Evolutionary conservation across 2,329 filamentous ascomycete species (phyloP), one percentile per base, ranked within the genome.

Genomic region (Colletotrichum siamense): DNA sequence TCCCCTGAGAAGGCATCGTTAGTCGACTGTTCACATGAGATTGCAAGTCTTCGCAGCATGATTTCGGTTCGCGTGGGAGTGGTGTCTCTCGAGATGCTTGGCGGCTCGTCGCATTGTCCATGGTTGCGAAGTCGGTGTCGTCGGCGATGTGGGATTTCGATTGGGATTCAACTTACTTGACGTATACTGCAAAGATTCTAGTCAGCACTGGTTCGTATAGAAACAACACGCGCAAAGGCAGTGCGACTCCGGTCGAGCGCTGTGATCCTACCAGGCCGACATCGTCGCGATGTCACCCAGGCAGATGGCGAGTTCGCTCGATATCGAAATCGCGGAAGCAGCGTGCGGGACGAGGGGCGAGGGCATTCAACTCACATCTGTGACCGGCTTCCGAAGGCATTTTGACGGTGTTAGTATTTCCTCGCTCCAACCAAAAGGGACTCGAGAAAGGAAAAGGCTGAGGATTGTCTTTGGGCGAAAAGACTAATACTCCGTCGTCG

Each of bases 331-430:
- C 26, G 67, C 67, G 49, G 63, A 64, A 73, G 15, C 30, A 16
- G n/a, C 22, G 26, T 68, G 32, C 16, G 32, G 24, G 22, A 57
- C 13, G 39, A 22, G 34, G 63, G 59, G 69, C 68, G 68, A 69
- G 30, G 65, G 73, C 61, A 78, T 79, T 77, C 79, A 81, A 95
- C 95, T 95, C 90, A 96, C 95, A 91, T 94, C 95, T 93, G 93
- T 96, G 94, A 89, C 94, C 94, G 87, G 94, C 91, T 92, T 95
- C 94, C 86, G 94, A 94, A 94, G 94, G 92, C 95, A 97, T 97
- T 88, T 92, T 96, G 93, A 89, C 88, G 88, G 86, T 83, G 80
- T 83, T 83, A 82, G 81, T 84, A 22, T 84, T 85, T 84, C 84
- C 84, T 84, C 86, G 87, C 87, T 87, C 86, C 84, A 85, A 87